phyloP scores from a whole-genome alignment of 352 stramenopile genomes.

The Phytopythium delawarense region DNA sequence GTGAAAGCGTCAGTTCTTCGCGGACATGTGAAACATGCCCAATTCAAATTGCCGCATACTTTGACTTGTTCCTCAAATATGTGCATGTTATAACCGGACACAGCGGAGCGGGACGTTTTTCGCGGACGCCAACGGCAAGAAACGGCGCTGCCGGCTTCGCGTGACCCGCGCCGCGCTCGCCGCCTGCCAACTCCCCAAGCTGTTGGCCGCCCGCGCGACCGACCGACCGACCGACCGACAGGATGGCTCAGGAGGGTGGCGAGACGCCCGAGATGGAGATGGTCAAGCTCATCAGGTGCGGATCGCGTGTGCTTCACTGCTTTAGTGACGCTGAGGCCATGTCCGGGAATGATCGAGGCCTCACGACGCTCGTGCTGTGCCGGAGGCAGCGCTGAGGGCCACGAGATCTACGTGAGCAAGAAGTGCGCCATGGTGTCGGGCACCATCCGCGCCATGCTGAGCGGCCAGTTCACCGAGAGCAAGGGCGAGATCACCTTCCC shows the following conservation, averaged over 20 bases:
- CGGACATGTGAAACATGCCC: background rate
- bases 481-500: slow-evolving; percentile 97
- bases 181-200: background rate
- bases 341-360: background rate
- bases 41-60: background rate
- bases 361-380: too few species aligned
- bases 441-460: slow-evolving; percentile 97
- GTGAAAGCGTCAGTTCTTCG: background rate
- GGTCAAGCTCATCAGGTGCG: slow-evolving; percentile 80
- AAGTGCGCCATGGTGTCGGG: slow-evolving; percentile 93
- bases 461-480: slow-evolving; percentile 90
- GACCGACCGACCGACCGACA: background rate
- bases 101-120: background rate
- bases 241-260: slow-evolving; percentile 49
- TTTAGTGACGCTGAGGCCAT: too few species aligned
- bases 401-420: slow-evolving; percentile 94
- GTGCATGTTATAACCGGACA: background rate
- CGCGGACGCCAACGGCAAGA: background rate
- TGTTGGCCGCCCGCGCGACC: background rate
- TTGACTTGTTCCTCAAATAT: background rate
- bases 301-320: background rate
- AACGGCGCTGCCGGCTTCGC: background rate
- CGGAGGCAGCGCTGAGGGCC: slow-evolving; percentile 84
- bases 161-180: background rate
- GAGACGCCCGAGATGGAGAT: slow-evolving; percentile 50